Evolutionary conservation across 129 eudicot species (phyloP).

Genomic region (Scalesia atractyloides): DNA sequence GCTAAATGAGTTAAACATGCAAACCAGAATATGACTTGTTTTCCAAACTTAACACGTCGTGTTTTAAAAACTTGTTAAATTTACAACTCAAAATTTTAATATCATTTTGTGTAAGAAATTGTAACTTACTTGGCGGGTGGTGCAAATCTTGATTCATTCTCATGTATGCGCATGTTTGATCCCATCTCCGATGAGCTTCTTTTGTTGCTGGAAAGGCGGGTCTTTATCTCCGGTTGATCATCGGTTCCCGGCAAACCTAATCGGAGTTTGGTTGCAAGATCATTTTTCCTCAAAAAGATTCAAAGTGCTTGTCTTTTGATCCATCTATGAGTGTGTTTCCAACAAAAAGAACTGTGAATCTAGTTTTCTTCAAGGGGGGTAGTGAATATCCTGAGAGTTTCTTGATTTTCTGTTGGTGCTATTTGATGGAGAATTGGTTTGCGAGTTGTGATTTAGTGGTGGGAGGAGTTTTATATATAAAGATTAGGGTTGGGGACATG

Average conservation of each 20-base stretch:
- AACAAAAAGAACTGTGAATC: constrained; percentile 10
- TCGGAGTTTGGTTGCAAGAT: constrained; percentile 59
- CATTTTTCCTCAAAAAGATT: constrained; percentile 36
- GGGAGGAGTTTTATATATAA: constrained; percentile 28
- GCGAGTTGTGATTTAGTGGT: constrained; percentile 30
- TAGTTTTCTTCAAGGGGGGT: too few relatives aligned
- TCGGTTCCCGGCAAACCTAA: constrained; percentile 69
- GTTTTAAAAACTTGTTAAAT: too few relatives aligned
- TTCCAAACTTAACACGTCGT: too few relatives aligned
- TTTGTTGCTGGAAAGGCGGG: constrained; percentile 40
- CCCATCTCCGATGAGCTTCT: constrained; percentile 59
- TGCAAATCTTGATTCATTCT: constrained; percentile 39
- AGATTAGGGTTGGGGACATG: constrained; percentile 35
- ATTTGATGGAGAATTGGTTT: constrained; percentile 20
- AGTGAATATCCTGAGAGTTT: too few relatives aligned
- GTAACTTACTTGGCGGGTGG: constrained; percentile 66
- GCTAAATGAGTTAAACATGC: too few relatives aligned
- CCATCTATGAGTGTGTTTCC: constrained; percentile 15
- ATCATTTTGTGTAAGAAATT: too few relatives aligned
- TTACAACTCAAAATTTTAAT: too few relatives aligned
- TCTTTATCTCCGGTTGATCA: constrained; percentile 36
- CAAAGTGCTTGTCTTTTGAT: constrained; percentile 27
- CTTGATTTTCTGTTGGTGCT: background rate
- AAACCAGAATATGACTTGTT: too few relatives aligned
- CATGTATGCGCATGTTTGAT: constrained; percentile 28